phyloP scores from a whole-genome alignment of 495 filamentous ascomycete genomes.

The Clavariopsis aquatica region DNA sequence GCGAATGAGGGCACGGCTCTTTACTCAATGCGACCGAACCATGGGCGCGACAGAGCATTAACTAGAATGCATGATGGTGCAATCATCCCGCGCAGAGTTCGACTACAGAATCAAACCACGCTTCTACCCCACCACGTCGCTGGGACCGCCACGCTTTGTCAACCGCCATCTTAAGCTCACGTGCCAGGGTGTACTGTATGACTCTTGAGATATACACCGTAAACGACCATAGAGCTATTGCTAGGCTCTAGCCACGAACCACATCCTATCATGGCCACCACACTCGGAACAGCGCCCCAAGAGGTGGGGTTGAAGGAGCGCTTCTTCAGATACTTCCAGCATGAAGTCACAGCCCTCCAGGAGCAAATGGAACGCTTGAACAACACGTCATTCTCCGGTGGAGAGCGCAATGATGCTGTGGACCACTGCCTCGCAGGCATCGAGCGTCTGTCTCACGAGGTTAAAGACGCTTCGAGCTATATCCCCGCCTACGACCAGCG shows the following conservation, averaged over 20 bases:
- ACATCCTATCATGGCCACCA: constrained; percentile 11
- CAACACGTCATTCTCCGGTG: constrained; percentile 54
- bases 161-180: not conserved
- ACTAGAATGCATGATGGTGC: constrained; percentile 1
- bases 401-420: constrained; percentile 63
- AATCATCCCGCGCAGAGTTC: too few species aligned
- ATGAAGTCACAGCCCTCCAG: constrained; percentile 66
- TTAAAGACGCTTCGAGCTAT: constrained; percentile 67
- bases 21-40: not conserved
- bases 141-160: not conserved
- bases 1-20: not conserved
- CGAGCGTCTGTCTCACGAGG: constrained; percentile 63
- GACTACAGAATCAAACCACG: not conserved
- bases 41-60: not conserved
- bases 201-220: not conserved
- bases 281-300: constrained; percentile 5
- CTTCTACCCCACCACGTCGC: constrained; percentile 5
- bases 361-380: constrained; percentile 61
- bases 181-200: not conserved
- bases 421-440: constrained; percentile 69
- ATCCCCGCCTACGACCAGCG: constrained; percentile 77
- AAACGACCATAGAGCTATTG: not conserved
- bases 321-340: constrained; percentile 79
- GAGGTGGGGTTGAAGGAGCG: constrained; percentile 62
- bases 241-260: not conserved